Evolutionary conservation across 2,329 filamentous ascomycete species (phyloP), one percentile per base, ranked within the genome.

Genomic region (Fusarium vanettenii): DNA sequence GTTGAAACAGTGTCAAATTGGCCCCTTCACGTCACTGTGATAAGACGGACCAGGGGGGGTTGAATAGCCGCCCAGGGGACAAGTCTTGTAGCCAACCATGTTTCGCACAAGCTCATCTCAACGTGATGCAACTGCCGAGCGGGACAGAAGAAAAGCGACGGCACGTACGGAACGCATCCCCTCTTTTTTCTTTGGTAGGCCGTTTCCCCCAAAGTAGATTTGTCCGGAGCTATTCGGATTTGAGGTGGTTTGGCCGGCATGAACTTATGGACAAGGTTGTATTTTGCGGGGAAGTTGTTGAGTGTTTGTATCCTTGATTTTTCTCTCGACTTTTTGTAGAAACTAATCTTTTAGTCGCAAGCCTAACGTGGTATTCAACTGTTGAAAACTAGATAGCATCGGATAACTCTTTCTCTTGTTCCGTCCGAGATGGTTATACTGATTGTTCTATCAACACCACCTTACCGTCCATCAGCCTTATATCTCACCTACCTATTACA

Each of bases 401-500:
- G 50, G 50, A 55, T 31, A n/a, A 33, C 33, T 55, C 10, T 18
- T 8, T 20, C 18, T 48, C 43, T 48, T 48, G 43, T 48, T 25
- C 22, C 22, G 16, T 50, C 25, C 25, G 22, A 25, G 45, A 50
- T 50, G 45, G 45, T 29, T 50, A 50, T 50, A 50, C 16, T 9
- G 9, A 29, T 29, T 18, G 22, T 16, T 27, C 25, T 50, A 16
- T 50, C 16, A 50, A 25, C 55, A 37, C 55, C 20, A 25, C 52
- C 52, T 25, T 69, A 6, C 5, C 11, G n/a, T 6, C 33, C 13
- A 33, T 16, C 64, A n/a, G 11, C 55, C 41, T 69, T 69, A 66
- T 69, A 74, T 66, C 69, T 72, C 59, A 72, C 72, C 72, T 75
- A 71, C 68, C 72, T 35, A 31, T 74, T 72, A 41, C 27, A 66